Conservation (phyloP, 768 basidiomycete species). For the Piloderma croceum region DNA sequence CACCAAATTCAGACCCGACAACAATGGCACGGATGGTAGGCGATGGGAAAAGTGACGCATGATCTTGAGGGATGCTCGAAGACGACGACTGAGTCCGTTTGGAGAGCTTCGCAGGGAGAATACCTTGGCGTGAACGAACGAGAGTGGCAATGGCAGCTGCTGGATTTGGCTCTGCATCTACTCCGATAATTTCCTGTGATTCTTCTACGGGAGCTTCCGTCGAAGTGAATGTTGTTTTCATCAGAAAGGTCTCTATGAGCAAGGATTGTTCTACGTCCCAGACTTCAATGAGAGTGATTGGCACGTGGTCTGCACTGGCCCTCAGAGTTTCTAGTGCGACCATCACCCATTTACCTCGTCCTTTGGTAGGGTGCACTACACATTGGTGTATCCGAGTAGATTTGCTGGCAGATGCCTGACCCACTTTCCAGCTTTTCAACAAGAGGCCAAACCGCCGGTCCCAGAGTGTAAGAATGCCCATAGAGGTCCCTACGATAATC, state of each 20-base stretch:
- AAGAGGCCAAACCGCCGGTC: constrained; percentile 90
- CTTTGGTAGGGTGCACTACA: constrained; percentile 78
- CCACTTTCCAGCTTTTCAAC: constrained; percentile 83
- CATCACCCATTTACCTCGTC: constrained; percentile 86
- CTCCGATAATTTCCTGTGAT: constrained; percentile 44
- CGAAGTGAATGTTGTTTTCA: constrained; percentile 38
- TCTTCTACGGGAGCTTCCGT: constrained; percentile 47
- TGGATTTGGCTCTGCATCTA: constrained; percentile 55
- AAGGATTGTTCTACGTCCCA: constrained; percentile 86
- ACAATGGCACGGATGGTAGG: constrained; percentile 67
- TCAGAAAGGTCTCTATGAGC: constrained; percentile 76
- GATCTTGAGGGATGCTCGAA: constrained; percentile 29
- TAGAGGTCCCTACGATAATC: constrained; percentile 84
- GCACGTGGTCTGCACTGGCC: constrained; percentile 35
- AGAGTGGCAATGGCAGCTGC: constrained; percentile 76
- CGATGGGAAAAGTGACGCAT: constrained; percentile 41
- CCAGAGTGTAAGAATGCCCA: constrained; percentile 85
- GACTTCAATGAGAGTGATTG: constrained; percentile 60
- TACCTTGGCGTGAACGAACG: constrained; percentile 58
- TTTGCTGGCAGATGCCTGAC: constrained; percentile 45
- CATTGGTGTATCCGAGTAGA: constrained; percentile 66
- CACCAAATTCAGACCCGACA: constrained; percentile 74
- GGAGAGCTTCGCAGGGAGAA: constrained; percentile 15
- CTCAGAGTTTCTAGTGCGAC: constrained; percentile 62
- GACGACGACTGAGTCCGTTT: constrained; percentile 25